phyloP scores from a whole-genome alignment of 192 early-diverging fungal species.

The Coemansia guatemalensis region DNA sequence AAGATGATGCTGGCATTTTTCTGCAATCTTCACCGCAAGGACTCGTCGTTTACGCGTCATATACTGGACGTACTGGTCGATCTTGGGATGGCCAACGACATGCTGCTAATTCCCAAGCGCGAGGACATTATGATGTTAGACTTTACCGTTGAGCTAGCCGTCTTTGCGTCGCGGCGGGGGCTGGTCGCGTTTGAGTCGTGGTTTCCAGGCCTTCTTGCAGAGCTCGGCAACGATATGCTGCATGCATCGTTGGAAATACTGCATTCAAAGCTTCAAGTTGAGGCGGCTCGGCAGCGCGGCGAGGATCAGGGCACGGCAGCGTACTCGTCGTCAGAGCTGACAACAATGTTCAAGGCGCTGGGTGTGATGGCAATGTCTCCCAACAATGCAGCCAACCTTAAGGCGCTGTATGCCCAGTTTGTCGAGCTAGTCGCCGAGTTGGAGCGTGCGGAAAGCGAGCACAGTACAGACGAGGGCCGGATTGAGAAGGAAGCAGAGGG shows the following conservation, averaged over 20 bases:
- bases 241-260: constrained; percentile 53
- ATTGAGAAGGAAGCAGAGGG: constrained; percentile 55
- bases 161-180: constrained; percentile 51
- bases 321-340: constrained; percentile 46
- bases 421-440: constrained; percentile 42
- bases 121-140: constrained; percentile 55
- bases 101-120: constrained; percentile 46
- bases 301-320: constrained; percentile 35
- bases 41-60: constrained; percentile 29
- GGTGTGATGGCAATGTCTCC: constrained; percentile 40
- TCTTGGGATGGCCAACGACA: constrained; percentile 45
- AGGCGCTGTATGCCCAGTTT: constrained; percentile 54
- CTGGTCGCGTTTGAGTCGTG: constrained; percentile 53
- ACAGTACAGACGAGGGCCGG: constrained; percentile 34
- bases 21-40: constrained; percentile 53
- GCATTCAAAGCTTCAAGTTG: constrained; percentile 51
- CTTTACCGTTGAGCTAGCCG: constrained; percentile 54
- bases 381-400: constrained; percentile 54
- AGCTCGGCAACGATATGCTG: constrained; percentile 49
- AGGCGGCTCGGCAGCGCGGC: constrained; percentile 51
- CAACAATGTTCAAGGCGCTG: constrained; percentile 46
- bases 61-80: constrained; percentile 47
- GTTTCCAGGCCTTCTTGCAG: constrained; percentile 49
- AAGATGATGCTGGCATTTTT: constrained; percentile 52
- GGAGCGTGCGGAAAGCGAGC: constrained; percentile 44